phyloP scores from a whole-genome alignment of 2,329 filamentous ascomycete genomes.

The Calonectria montana region DNA sequence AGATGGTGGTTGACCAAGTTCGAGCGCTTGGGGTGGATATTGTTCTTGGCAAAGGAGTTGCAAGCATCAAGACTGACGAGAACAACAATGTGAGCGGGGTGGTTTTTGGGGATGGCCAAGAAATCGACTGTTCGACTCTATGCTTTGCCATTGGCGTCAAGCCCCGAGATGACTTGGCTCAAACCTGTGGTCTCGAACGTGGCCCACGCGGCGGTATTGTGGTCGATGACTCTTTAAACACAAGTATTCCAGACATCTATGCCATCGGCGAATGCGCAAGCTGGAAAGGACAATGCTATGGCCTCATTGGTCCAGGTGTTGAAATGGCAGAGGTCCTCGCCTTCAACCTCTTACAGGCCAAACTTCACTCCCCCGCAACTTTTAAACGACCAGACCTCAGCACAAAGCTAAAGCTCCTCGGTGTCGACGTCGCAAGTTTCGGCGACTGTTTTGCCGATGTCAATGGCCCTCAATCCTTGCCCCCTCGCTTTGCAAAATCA shows the following conservation, averaged over 20 bases:
- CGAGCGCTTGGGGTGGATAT: slow-evolving; percentile 82
- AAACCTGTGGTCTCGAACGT: slow-evolving; percentile 76
- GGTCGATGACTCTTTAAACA: slow-evolving; percentile 74
- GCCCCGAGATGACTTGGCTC: slow-evolving; percentile 81
- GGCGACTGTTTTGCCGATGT: slow-evolving; percentile 93
- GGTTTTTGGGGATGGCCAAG: slow-evolving; percentile 82
- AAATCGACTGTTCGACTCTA: slow-evolving; percentile 81
- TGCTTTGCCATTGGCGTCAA: slow-evolving; percentile 93
- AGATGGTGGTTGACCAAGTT: slow-evolving; percentile 85
- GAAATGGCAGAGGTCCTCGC: slow-evolving; percentile 94
- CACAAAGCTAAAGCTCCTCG: slow-evolving; percentile 90
- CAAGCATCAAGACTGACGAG: slow-evolving; percentile 75
- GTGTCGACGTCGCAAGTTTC: slow-evolving; percentile 92
- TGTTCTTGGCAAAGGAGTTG: slow-evolving; percentile 80
- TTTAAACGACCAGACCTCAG: slow-evolving; percentile 90
- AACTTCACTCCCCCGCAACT: slow-evolving; percentile 72
- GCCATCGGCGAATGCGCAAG: slow-evolving; percentile 92
- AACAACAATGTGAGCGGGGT: slow-evolving; percentile 78
- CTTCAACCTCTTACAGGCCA: slow-evolving; percentile 90
- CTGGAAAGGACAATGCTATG: slow-evolving; percentile 88
- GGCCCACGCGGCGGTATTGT: slow-evolving; percentile 81
- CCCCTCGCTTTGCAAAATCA: slow-evolving; percentile 62
- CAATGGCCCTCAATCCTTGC: slow-evolving; percentile 83
- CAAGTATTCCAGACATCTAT: slow-evolving; percentile 79
- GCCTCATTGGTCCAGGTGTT: slow-evolving; percentile 87